Evolutionary conservation across 1,139 yeast genomes (phyloP), one percentile per base, ranked within the genome.

Genomic region (Diutina scorzettiae): DNA sequence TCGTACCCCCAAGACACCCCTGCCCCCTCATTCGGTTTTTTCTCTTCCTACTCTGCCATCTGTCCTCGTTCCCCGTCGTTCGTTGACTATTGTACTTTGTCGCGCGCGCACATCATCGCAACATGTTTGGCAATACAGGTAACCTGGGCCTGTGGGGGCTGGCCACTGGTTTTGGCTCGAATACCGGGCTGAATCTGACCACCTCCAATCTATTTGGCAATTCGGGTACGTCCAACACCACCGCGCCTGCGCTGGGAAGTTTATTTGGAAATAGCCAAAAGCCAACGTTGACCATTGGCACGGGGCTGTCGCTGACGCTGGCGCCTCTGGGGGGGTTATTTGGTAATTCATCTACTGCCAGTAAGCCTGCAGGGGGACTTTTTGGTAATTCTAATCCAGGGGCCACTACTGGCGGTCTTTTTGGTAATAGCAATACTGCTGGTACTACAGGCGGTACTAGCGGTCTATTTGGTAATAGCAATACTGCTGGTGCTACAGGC

Each of bases 401-500:
- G 11, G 28, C 28, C 21, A 12, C 40, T 11, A 32, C 41, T n/a
- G 45, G 45, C 11, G 44, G 45, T 2, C 42, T 44, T 20, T 40
- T 37, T 25, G 44, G 44, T 7, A 32, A 24, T 29, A 9, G 40
- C 4, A 28, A 6, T 28, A 17, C 37, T 14, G 27, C 27, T 24
- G 27, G 27, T 24, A 39, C 21, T 29, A 11, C 29, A 4, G 29
- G 19, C n/a, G 11, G 8, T n/a, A 18, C 43, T 9, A 40, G 37
- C 5, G 43, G 43, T 9, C 28, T 42, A 14, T 44, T 43, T 37
- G 43, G 45, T 16, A 39, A 14, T 32, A 18, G 12, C 5, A n/a
- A 12, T 3, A 12, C 9, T 12, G 20, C 19, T 3, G 2, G 20
- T 17, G 11, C 21, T 11, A 14, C 31, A 5, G 25, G 40, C 3